These are phyloP conservation scores for Thelonectria rubi DNA, from an alignment of 2,329 filamentous ascomycete species.

Conservation along the genomic window DNA sequence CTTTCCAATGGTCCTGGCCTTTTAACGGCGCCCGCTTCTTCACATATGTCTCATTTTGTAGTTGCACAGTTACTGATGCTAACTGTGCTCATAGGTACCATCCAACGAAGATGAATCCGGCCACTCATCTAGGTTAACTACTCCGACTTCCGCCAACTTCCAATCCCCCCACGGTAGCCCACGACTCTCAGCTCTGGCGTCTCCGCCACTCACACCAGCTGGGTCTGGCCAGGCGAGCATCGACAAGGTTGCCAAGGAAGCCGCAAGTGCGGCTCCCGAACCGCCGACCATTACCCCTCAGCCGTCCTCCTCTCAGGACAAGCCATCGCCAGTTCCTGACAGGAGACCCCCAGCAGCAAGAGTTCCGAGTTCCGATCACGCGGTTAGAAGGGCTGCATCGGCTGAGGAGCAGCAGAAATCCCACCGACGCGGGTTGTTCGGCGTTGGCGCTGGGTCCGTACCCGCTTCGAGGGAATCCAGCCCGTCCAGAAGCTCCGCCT, in stretches of 20 bases:
- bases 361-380: constrained; percentile 52
- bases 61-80: constrained; percentile 34
- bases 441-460: constrained; percentile 60
- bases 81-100: constrained; percentile 56
- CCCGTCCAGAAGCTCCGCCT: constrained; percentile 70
- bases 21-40: constrained; percentile 1
- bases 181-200: constrained; percentile 76
- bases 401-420: constrained; percentile 50
- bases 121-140: constrained; percentile 70
- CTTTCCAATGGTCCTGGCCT: not conserved
- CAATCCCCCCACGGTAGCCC: constrained; percentile 75
- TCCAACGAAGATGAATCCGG: constrained; percentile 68
- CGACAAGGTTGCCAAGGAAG: constrained; percentile 46
- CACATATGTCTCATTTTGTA: not conserved
- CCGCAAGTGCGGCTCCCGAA: constrained; percentile 50
- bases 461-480: constrained; percentile 69
- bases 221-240: constrained; percentile 65
- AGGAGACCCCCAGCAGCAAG: constrained; percentile 53
- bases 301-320: constrained; percentile 66
- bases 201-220: constrained; percentile 88
- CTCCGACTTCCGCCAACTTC: constrained; percentile 70
- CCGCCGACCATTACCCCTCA: constrained; percentile 72
- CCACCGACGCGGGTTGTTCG: constrained; percentile 66
- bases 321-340: constrained; percentile 54
- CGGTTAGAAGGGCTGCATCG: constrained; percentile 54